Base-by-base conservation (phyloP, 1,284 basidiomycete species). In the Trichosporon sp. region DNA sequence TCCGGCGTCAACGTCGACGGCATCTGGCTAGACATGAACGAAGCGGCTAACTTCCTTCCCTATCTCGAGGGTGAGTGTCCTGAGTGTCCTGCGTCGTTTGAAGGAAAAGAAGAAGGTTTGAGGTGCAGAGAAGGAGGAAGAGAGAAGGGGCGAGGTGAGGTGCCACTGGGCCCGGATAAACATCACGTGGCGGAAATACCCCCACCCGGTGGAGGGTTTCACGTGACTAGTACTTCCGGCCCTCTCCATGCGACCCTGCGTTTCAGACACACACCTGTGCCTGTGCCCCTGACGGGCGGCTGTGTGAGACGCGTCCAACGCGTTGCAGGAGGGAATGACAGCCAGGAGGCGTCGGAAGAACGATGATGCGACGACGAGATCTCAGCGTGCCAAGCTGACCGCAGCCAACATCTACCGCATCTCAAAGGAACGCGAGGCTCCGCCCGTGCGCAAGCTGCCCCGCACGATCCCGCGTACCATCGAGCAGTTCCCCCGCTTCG, bases 11-110 rank as follows among this genome's bases (percentile, higher is more conserved):
- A 74, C 42, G 72, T 74, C 18, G 47, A 47, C 70, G 77, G 89
- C 3, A 87, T 91, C 65, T 92, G 90, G 91, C 84, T 91, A 0
- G 91, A 92, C 78, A 77, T 76, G 75, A 77, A 75, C 62, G 89
- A 91, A 75, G 90, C 90, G 72, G 74, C 74, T 64, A 74, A 74
- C 67, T 75, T 75, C 67, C 44, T 75, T 3, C 75, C 75, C 12
- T 75, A 76, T 42, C 67, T 75, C 29, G 34, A 62, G 15, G 25
- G 62, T 62, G 34, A 23, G 62, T 62, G 0, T 23, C n/a, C n/a
- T n/a, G n/a, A n/a, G n/a, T 23, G 4, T 18, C 38, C 32, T 4
- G 18, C 25, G 62, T 32, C 2, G 18, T 60, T 25, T 60, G 47
- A 51, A 29, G 11, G 0, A n/a, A 42, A 42, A 42, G 38, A 42